These are phyloP conservation scores for Penicillium daleae DNA, from an alignment of 495 filamentous ascomycete species.

Conservation along the genomic window DNA sequence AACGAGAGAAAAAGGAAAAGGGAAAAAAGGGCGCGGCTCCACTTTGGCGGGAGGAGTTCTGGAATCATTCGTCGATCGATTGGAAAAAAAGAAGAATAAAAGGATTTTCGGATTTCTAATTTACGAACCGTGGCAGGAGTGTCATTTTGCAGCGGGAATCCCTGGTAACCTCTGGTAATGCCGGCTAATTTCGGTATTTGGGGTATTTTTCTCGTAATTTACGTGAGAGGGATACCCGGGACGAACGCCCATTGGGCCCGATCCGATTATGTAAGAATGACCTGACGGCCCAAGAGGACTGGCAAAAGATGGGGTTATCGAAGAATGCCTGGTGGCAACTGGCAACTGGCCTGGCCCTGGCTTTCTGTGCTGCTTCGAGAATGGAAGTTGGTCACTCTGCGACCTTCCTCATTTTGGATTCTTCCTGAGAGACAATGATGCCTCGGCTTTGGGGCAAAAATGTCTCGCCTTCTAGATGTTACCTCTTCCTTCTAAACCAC, in stretches of 20 bases:
- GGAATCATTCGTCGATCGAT: conserved; percentile 29
- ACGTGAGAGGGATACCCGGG: too few species aligned
- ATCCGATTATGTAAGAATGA: background rate
- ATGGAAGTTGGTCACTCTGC: background rate
- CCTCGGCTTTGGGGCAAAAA: too few species aligned
- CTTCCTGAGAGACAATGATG: too few species aligned
- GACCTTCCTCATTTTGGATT: background rate
- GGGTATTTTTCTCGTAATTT: background rate
- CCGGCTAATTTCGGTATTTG: too few species aligned
- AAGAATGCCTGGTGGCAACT: background rate
- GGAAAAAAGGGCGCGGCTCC: conserved; percentile 4
- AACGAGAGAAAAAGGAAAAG: conserved; percentile 2
- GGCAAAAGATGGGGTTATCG: background rate
- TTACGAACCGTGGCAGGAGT: background rate
- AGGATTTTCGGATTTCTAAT: background rate
- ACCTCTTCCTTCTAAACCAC: background rate
- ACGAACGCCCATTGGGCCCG: background rate
- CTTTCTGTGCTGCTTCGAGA: background rate
- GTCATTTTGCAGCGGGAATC: too few species aligned
- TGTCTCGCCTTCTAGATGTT: background rate
- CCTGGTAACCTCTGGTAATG: background rate
- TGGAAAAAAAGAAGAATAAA: background rate
- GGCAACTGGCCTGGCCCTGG: too few species aligned
- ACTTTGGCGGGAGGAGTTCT: conserved; percentile 19
- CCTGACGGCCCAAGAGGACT: conserved; percentile 1